These are phyloP conservation scores for Cyclotella choctawhatcheeana DNA, from an alignment of 108 stramenopile species.

Conservation along the genomic window DNA sequence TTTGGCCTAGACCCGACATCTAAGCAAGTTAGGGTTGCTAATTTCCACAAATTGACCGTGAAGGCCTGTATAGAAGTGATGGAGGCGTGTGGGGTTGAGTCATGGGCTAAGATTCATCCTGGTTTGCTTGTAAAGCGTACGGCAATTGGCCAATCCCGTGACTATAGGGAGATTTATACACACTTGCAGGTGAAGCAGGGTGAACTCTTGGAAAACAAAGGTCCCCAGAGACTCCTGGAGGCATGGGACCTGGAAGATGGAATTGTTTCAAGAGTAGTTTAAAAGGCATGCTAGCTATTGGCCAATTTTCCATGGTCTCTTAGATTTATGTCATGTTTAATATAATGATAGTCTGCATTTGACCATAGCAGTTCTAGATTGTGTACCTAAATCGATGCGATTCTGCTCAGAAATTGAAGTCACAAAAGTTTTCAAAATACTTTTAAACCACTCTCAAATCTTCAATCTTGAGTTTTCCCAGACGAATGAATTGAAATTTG, in stretches of 20 bases:
- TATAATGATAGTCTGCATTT: no score
- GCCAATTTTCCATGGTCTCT: no score
- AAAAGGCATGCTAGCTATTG: no score
- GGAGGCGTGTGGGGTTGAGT: conserved; percentile 67
- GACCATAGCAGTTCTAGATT: no score
- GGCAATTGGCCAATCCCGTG: conserved; percentile 37
- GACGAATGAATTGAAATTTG: no score
- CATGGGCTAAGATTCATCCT: conserved; percentile 48
- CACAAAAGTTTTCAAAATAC: no score
- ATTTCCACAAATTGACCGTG: conserved; percentile 79
- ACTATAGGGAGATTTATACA: conserved; percentile 47
- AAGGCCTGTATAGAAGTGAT: conserved; percentile 73
- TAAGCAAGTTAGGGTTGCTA: conserved; percentile 70
- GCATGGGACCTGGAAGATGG: conserved; percentile 32
- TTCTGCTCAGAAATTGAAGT: no score
- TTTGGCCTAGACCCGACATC: conserved; percentile 49
- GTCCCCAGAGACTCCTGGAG: conserved; percentile 42
- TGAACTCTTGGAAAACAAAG: conserved; percentile 46
- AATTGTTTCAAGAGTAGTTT: no score
- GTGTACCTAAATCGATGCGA: no score
- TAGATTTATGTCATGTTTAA: no score
- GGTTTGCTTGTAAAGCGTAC: conserved; percentile 50
- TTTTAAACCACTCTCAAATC: no score
- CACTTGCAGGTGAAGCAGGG: conserved; percentile 58
- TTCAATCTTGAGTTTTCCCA: no score